Evolutionary conservation across 2,329 filamentous ascomycete species (phyloP), one percentile per base, ranked within the genome.

Genomic region (Pyricularia pennisetigena): DNA sequence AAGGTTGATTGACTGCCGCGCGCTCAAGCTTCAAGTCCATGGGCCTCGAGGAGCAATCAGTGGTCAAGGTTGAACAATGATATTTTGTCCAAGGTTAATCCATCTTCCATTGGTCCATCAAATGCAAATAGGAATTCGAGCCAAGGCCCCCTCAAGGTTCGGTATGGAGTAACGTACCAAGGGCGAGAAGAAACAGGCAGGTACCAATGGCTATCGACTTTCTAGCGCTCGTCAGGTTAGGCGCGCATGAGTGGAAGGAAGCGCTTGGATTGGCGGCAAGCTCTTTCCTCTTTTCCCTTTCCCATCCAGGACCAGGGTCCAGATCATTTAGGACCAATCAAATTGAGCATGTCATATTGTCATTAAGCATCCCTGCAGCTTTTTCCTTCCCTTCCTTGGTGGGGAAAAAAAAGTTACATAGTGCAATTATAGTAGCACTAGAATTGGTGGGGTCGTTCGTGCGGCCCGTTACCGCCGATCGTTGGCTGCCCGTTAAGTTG

Each of bases 231-330:
- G 63, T 24, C 63, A 65, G 63, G 23, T 23, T 65, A 65, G 63
- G 63, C 63, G 63, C 63, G 63, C 24, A 35, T 3, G 30, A 24
- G 23, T 1, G 29, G 30, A 65, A 35, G 30, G 29, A 65, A 29
- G 63, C 63, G 63, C 63, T 35, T 24, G 63, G 63, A 65, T 65
- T 65, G 63, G 63, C 63, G 63, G 30, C 63, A 65, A 32, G 63
- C 63, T 24, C 30, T 41, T 65, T 41, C 41, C 41, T 49, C 41
- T 49, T 35, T 35, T 35, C n/a, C 41, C 16, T 20, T 49, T 49
- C n/a, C n/a, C 8, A 10, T 49, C 41, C 16, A 49, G 41, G 41
- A 49, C 41, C 41, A 49, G 41, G 41, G 41, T 49, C 6, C 41
- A 3, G n/a, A 20, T 49, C 41, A 49, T n/a, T 49, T 49, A n/a